Percentiles rank a stretch among this genome's conserved stretches.
Conservation (phyloP, 2,329 filamentous ascomycete species). For the Venturia effusa region DNA sequence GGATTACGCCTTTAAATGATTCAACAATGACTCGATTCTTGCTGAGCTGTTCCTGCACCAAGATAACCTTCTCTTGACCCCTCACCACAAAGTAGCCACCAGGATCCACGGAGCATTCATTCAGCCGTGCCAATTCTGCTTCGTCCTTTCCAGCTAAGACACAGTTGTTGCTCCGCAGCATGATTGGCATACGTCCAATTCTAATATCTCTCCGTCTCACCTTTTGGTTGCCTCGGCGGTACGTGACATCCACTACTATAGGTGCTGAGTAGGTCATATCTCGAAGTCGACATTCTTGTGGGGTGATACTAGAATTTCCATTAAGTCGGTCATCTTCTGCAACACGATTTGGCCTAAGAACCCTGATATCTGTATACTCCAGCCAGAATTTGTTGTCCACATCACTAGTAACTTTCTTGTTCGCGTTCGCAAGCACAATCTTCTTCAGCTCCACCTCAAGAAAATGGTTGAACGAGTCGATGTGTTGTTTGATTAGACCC, state of each 20-base stretch:
- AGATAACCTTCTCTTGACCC: slow-evolving; percentile 95
- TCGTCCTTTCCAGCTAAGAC: slow-evolving; percentile 75
- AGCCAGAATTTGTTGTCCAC: slow-evolving; percentile 88
- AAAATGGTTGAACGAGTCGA: slow-evolving; percentile 98
- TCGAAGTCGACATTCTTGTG: slow-evolving; percentile 90
- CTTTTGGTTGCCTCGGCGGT: slow-evolving; percentile 59
- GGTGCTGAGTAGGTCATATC: slow-evolving; percentile 98
- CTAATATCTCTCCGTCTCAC: slow-evolving; percentile 63
- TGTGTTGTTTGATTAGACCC: slow-evolving; percentile 91
- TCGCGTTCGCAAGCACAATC: slow-evolving; percentile 73
- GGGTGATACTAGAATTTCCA: slow-evolving; percentile 52
- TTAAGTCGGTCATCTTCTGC: slow-evolving; percentile 53
- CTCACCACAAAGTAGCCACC: slow-evolving; percentile 97
- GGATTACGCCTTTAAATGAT: slow-evolving; percentile 86
- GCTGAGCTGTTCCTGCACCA: slow-evolving; percentile 96
- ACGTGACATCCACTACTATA: slow-evolving; percentile 85
- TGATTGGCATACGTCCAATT: slow-evolving; percentile 88
- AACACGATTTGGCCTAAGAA: slow-evolving; percentile 68
- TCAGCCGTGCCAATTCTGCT: slow-evolving; percentile 78
- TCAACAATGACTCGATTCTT: slow-evolving; percentile 99
- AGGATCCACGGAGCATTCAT: slow-evolving; percentile 91
- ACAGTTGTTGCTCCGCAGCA: slow-evolving; percentile 93
- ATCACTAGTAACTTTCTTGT: slow-evolving; percentile 80
- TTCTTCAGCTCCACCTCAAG: slow-evolving; percentile 94
- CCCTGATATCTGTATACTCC: slow-evolving; percentile 80